Evolutionary conservation across 129 eudicot genomes (phyloP), one percentile per base, ranked within the genome.

Genomic region (Cynara cardunculus): DNA sequence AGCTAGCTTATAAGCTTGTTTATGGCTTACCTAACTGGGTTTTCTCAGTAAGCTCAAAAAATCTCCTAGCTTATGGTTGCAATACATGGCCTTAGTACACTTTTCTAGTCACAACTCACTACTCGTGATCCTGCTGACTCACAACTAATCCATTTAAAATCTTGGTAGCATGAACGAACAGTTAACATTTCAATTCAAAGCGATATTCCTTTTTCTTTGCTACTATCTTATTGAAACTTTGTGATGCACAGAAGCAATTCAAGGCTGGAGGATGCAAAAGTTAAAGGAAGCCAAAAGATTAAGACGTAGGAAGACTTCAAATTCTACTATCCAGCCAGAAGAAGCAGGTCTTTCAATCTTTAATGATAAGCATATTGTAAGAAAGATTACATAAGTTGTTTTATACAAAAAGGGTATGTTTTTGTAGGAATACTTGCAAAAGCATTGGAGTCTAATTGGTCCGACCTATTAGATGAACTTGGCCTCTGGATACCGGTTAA

Each of bases 401-500:
- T 18, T 53, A 53, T 53, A 18, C 22, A 53, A 53, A 53, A 46
- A 27, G 44, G 72, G 59, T 31, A 14, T 69, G 67, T 85, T 69
- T 31, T 77, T 82, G 80, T 85, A 94, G 99, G 85, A 62, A 75
- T 78, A 73, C 89, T 95, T 74, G 89, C 83, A 18, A 87, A 76
- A 77, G 89, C 88, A 34, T 85, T 95, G 92, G 87, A 89, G 76
- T 78, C 87, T 73, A 78, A 77, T 72, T 95, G 99, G 99, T 76
- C 87, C 4, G 84, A 85, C 79, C 75, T 95, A 21, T 76, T 87
- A 21, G 91, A 82, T 73, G 90, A 87, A 28, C 82, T 95, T 68
- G 99, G 99, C 46, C 90, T 95, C 25, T 95, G 93, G 92, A 89
- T 92, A 84, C 99, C 99, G 4, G 84, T 88, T 67, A 65, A 86